These are phyloP conservation scores for Fusarium kyushuense DNA, from an alignment of 2,329 filamentous ascomycete genomes.

Conservation along the genomic window DNA sequence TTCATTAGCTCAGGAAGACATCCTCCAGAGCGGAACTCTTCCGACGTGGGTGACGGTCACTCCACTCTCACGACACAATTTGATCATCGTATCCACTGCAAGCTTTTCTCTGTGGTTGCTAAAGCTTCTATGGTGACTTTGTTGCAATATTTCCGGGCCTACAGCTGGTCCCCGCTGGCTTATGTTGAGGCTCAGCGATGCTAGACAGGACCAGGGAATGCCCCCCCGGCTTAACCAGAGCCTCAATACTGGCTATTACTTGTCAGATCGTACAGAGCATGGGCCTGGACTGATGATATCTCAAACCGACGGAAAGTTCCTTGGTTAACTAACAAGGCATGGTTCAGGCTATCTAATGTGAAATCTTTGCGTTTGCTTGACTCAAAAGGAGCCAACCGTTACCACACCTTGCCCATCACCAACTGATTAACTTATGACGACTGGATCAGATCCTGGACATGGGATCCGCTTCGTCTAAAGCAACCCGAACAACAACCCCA, in stretches of 20 bases:
- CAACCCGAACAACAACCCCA: conserved; percentile 15
- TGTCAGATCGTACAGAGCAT: not conserved
- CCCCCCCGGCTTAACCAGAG: conserved; percentile 34
- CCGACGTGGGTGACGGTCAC: conserved; percentile 12
- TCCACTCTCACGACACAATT: conserved; percentile 32
- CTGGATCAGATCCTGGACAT: conserved; percentile 20
- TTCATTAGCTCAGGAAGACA: conserved; percentile 14
- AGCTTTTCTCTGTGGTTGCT: conserved; percentile 8
- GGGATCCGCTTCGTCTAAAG: conserved; percentile 26
- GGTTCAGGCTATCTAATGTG: conserved; percentile 4
- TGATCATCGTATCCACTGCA: conserved; percentile 29
- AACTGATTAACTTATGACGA: conserved; percentile 24
- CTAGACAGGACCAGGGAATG: conserved; percentile 3
- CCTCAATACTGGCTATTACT: conserved; percentile 7
- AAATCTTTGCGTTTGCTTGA: conserved; percentile 24
- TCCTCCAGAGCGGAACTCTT: conserved; percentile 26
- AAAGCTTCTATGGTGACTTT: conserved; percentile 15
- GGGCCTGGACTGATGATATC: not conserved
- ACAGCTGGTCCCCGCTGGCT: conserved; percentile 5
- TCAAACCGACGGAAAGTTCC: not conserved
- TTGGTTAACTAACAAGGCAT: not conserved
- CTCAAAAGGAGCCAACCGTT: conserved; percentile 18
- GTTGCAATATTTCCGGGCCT: conserved; percentile 21
- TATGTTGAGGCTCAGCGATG: conserved; percentile 27
- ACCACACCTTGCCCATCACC: conserved; percentile 29